Base-by-base conservation (phyloP, 176 grass and related monocot species). In the Panicum miliaceum region DNA sequence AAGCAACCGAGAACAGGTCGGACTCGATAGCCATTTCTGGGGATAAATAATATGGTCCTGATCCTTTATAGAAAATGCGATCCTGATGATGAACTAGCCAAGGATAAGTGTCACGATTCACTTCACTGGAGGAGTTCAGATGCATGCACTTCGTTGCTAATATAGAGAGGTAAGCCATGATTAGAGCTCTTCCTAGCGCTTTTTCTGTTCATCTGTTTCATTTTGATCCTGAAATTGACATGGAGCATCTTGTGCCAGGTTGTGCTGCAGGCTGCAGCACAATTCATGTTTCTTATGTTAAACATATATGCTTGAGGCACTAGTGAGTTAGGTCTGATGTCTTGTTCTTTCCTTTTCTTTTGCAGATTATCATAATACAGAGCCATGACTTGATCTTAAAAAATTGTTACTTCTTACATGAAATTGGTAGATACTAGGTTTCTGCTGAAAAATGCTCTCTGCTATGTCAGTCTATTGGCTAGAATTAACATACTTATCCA, bases 161-260 rank as follows among this genome's bases (percentile, higher is more conserved):
- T 63, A 20, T 12, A 63, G 76, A 78, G 23, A 63, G 57, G 5
- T 10, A 12, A 12, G 4, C 4, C 57, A 63, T 63, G 76, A 78
- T 62, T 46, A 12, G 57, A 32, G 38, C 23, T 29, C 38, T 29
- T 62, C 23, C n/a, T 4, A 46, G 15, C 15, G 3, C 8, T 40
- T 78, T 78, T 63, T 78, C 57, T 9, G 4, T 78, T 63, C 40
- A 78, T 46, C 40, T 78, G 32, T 78, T 78, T 9, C 23, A 78
- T 61, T 26, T 78, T 46, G 57, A 32, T 46, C 14, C 57, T 78
- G 56, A 78, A 43, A 78, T 78, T 62, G 75, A 78, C 75, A 78
- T 78, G 38, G 57, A 62, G 11, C 56, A 62, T 43, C 56, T 62
- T 12, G 38, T 62, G 59, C 14, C 56, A 78, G 75, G 75, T 78